Evolutionary conservation across 2,329 filamentous ascomycete genomes (phyloP), one percentile per base, ranked within the genome.

Genomic region (Trichoderma breve): DNA sequence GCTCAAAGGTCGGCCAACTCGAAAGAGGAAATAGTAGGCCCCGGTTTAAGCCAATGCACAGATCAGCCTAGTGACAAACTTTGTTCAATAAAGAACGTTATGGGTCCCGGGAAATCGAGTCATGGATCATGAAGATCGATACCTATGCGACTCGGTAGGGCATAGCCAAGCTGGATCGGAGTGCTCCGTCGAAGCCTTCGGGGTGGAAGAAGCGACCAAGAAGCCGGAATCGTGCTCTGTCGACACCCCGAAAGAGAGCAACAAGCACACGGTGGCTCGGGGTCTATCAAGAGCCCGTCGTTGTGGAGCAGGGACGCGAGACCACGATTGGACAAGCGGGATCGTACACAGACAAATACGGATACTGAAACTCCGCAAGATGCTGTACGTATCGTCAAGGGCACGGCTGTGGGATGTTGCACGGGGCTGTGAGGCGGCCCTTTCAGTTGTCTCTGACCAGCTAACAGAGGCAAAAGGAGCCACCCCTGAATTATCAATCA

Each of bases 51-150:
- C 18, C 65, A 55, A 60, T 58, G 53, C 65, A 60, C n/a, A 7
- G 65, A 68, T 68, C 34, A 47, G 36, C 24, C 26, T 68, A 60
- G 65, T 21, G 65, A 30, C 34, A 67, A 68, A 60, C 65, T 68
- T 60, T 68, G 65, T 60, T 60, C 24, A 43, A 15, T 8, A 43
- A 3, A 21, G 3, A 6, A 43, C 39, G 39, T 43, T 43, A 21
- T 14, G 34, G 65, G 65, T 32, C 34, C 14, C 34, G 32, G 15
- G 55, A 30, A 15, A 60, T 43, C 53, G 65, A 68, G 53, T 68
- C 65, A 68, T 68, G 34, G 65, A n/a, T 58, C 53, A 30, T 30
- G 32, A 39, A 60, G 51, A 68, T 47, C 65, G 53, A 21, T 5
- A 21, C n/a, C 15, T 26, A 43, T 18, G 11, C 53, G 32, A 60